Evolutionary conservation across 768 basidiomycete species (phyloP).

Genomic region (Hortiboletus flavorubellus): DNA sequence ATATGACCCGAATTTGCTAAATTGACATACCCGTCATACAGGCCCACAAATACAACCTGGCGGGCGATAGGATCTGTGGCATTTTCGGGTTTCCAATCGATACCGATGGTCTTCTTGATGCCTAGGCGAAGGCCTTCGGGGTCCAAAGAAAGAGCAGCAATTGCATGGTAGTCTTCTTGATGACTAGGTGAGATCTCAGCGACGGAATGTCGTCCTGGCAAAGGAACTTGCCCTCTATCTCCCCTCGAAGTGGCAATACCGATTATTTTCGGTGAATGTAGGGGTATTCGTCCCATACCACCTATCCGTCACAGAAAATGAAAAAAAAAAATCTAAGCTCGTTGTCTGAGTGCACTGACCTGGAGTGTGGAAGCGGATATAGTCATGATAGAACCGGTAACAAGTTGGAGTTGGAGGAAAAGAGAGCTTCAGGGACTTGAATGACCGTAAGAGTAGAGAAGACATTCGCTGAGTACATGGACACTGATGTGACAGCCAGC

Average conservation of each 20-base stretch:
- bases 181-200: conserved; percentile 47
- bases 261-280: conserved; percentile 74
- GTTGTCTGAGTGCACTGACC: conserved; percentile 36
- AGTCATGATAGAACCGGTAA: conserved; percentile 58
- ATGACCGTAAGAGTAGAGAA: conserved; percentile 22
- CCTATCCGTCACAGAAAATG: conserved; percentile 36
- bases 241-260: conserved; percentile 76
- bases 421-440: conserved; percentile 15
- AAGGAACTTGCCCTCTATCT: conserved; percentile 54
- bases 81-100: conserved; percentile 69
- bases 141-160: conserved; percentile 70
- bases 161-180: conserved; percentile 86
- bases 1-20: background rate
- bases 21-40: conserved; percentile 81
- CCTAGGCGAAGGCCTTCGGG: conserved; percentile 68
- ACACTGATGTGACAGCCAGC: conserved; percentile 23
- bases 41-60: conserved; percentile 83
- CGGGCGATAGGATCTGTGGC: conserved; percentile 55
- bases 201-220: background rate
- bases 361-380: conserved; percentile 50
- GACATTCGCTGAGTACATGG: conserved; percentile 29
- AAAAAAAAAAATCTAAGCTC: background rate
- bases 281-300: conserved; percentile 63
- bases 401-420: conserved; percentile 13
- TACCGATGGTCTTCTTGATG: conserved; percentile 55